Percentiles rank a stretch among this genome's conserved stretches.
Conservation (phyloP, 1,139 yeast species). For the Suhomyces atakaporum region DNA sequence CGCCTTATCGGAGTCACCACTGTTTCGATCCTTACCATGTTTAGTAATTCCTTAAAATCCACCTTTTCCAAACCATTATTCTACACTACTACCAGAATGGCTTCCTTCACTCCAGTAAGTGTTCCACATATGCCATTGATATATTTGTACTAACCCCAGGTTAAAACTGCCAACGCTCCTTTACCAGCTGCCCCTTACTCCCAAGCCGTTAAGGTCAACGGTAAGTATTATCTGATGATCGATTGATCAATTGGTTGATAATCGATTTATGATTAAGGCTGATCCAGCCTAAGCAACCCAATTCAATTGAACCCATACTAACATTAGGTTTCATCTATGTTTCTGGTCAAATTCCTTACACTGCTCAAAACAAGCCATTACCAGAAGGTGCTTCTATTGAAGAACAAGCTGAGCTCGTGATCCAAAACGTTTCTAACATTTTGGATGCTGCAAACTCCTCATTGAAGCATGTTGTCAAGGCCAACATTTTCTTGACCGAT, state of each 20-base stretch:
- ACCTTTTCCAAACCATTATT: constrained; percentile 20
- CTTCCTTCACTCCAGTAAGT: constrained; percentile 24
- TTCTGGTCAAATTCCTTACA: constrained; percentile 94
- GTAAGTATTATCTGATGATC: constrained; percentile 48
- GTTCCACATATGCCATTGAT: not conserved
- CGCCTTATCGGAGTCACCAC: constrained; percentile 5
- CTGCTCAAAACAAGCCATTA: constrained; percentile 78
- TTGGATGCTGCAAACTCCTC: constrained; percentile 83
- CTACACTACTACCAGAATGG: constrained; percentile 17
- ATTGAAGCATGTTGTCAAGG: constrained; percentile 79
- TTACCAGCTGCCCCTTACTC: constrained; percentile 96
- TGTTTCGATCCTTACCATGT: constrained; percentile 14
- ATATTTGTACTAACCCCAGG: constrained; percentile 40
- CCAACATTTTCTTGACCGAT: constrained; percentile 85
- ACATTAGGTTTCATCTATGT: constrained; percentile 73
- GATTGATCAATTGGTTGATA: too few relatives aligned
- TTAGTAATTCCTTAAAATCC: constrained; percentile 23
- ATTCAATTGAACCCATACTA: too few relatives aligned
- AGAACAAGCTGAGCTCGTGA: constrained; percentile 83
- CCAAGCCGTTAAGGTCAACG: constrained; percentile 87
- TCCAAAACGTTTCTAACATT: constrained; percentile 73
- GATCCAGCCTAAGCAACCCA: too few relatives aligned
- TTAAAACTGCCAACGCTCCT: constrained; percentile 77
- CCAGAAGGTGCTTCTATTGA: constrained; percentile 65
- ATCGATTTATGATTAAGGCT: too few relatives aligned